A percentile compares a stretch with the other conserved stretches of the same genome.
Evolutionary conservation across 2,329 filamentous ascomycete genomes (phyloP).

Genomic region (Amauroascus niger): DNA sequence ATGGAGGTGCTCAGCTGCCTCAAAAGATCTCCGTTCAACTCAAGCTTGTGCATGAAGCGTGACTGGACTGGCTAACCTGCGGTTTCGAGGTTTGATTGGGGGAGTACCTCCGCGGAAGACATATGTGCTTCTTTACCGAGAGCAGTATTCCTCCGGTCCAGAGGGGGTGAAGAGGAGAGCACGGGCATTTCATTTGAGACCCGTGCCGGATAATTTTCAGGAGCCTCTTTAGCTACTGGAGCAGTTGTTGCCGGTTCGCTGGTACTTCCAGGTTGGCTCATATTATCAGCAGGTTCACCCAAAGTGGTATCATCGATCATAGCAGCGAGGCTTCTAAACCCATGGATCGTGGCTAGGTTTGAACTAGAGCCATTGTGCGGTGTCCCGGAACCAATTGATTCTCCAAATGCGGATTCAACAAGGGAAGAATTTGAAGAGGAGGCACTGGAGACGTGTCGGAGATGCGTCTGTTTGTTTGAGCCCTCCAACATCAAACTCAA

Average conservation of each 20-base stretch:
- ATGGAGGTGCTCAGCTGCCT: neutral
- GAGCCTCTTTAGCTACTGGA: neutral
- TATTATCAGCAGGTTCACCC: conserved; percentile 31
- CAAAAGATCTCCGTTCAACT: neutral
- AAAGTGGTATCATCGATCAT: conserved; percentile 62
- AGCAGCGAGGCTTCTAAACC: conserved; percentile 77
- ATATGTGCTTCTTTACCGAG: conserved; percentile 12
- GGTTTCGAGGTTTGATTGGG: conserved; percentile 1
- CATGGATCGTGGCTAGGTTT: conserved; percentile 71
- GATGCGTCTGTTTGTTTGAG: conserved; percentile 55
- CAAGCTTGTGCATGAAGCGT: neutral
- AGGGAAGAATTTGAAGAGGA: conserved; percentile 74
- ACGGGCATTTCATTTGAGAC: neutral
- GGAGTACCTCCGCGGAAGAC: conserved; percentile 10
- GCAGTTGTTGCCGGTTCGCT: neutral
- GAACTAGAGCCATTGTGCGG: conserved; percentile 42
- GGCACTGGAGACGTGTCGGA: conserved; percentile 75
- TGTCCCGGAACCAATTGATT: conserved; percentile 40
- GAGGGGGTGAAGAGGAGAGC: neutral
- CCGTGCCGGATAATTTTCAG: neutral
- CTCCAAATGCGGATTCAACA: conserved; percentile 49
- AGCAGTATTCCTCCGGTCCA: conserved; percentile 1
- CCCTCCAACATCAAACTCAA: conserved; percentile 29
- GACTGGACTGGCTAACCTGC: neutral
- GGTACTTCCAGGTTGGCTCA: neutral